A percentile compares a stretch with the other conserved stretches of the same genome.
Evolutionary conservation across 2,329 filamentous ascomycete species (phyloP).

Genomic region (Phaeosphaeria sp.): DNA sequence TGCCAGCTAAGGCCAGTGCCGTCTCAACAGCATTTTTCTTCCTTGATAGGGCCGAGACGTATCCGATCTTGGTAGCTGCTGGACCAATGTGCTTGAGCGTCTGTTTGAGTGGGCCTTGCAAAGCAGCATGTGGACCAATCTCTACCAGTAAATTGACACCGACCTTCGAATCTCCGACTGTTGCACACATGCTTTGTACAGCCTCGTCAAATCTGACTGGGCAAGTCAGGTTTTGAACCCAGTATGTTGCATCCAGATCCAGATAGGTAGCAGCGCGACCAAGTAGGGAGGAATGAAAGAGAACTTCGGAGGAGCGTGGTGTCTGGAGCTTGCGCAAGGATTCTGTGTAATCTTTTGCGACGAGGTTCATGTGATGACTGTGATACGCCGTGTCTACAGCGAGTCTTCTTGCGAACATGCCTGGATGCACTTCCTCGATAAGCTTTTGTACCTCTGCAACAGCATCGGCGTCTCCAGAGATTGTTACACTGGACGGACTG

Average conservation of each 20-base stretch:
- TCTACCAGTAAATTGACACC: slow-evolving; percentile 28
- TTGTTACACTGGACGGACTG: slow-evolving; percentile 50
- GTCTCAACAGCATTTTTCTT: slow-evolving; percentile 27
- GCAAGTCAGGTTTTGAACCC: slow-evolving; percentile 31
- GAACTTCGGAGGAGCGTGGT: slow-evolving; percentile 20
- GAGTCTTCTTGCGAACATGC: slow-evolving; percentile 49
- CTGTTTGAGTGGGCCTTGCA: slow-evolving; percentile 33
- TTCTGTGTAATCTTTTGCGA: slow-evolving; percentile 31
- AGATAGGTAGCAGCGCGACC: slow-evolving; percentile 12
- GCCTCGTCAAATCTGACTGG: slow-evolving; percentile 24
- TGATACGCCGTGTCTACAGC: slow-evolving; percentile 57
- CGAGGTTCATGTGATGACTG: slow-evolving; percentile 31
- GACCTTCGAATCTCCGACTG: slow-evolving; percentile 14
- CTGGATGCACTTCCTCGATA: slow-evolving; percentile 43
- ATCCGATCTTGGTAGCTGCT: slow-evolving; percentile 20
- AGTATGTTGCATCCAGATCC: slow-evolving; percentile 26
- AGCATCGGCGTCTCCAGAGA: slow-evolving; percentile 54
- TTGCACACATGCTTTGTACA: slow-evolving; percentile 17
- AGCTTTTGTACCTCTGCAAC: slow-evolving; percentile 43
- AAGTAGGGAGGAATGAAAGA: slow-evolving; percentile 27
- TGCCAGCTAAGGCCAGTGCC: slow-evolving; percentile 24
- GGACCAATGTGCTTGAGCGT: slow-evolving; percentile 23
- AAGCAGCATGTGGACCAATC: slow-evolving; percentile 31
- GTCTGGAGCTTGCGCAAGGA: slow-evolving; percentile 27
- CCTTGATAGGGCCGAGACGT: slow-evolving; percentile 26